Conservation (phyloP, 2,329 filamentous ascomycete species). For the Pseudocercospora eumusae region DNA sequence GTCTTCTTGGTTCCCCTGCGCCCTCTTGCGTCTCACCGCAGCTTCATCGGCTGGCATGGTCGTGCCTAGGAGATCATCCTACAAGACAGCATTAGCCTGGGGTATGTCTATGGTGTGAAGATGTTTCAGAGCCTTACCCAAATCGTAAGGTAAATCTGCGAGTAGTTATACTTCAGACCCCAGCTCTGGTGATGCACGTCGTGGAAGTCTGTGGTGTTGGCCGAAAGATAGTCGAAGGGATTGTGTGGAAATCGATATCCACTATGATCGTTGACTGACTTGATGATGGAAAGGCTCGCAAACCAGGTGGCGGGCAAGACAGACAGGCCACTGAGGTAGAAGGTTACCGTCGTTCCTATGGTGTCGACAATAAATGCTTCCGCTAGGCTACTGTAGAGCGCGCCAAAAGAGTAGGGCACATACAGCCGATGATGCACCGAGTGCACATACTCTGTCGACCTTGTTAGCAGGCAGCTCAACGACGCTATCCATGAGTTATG, state of each 20-base stretch:
- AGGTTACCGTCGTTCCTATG: constrained; percentile 5
- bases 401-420: constrained; percentile 16
- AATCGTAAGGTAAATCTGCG: constrained; percentile 16
- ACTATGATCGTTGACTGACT: constrained; percentile 12
- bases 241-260: constrained; percentile 12
- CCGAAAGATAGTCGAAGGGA: constrained; percentile 13
- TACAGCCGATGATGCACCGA: constrained; percentile 12
- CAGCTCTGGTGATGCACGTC: constrained; percentile 18
- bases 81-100: background rate
- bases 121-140: constrained; percentile 3
- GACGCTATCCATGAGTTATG: background rate
- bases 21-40: background rate
- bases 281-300: constrained; percentile 2
- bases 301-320: constrained; percentile 1
- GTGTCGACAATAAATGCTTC: constrained; percentile 16
- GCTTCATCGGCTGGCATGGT: background rate
- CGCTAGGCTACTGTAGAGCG: constrained; percentile 12
- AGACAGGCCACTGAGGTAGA: constrained; percentile 10
- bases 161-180: constrained; percentile 18
- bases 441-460: constrained; percentile 8
- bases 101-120: background rate
- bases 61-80: background rate
- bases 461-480: background rate
- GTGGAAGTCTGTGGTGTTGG: constrained; percentile 13
- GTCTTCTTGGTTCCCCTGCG: no score